Evolutionary conservation across 1,284 basidiomycete species (phyloP), one percentile per base, ranked within the genome.

Genomic region (Ceratobasidium sp.): DNA sequence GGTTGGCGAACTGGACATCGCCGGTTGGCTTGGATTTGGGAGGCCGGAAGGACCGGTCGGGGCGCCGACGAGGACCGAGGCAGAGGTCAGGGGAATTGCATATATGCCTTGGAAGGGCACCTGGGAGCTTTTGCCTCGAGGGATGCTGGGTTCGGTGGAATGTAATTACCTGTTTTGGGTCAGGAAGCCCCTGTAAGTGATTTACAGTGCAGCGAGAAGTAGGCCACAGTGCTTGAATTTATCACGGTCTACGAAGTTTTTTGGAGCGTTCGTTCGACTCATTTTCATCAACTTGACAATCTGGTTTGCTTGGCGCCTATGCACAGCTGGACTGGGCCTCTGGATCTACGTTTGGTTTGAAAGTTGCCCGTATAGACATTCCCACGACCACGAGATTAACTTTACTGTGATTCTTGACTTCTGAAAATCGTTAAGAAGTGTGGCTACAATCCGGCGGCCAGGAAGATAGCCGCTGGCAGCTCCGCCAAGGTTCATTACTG

Each of bases 81-180:
- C 93, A 1, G 93, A 96, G 80, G 85, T 92, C 9, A 86, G 92
- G 32, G 94, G 94, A 4, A 87, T 96, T 65, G 83, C 94, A 12
- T 97, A 94, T 80, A 82, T 93, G 69, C 95, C 95, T 3, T 85
- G 93, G 78, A 85, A 83, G 28, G 89, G 89, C 0, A 81, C 84
- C 57, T 97, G 95, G 95, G 80, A 82, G 73, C 82, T 97, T 23
- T 85, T 86, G 72, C 85, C 89, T 3, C 83, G 88, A 34, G 84
- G 80, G 21, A 82, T 82, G 71, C 87, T 86, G 82, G 88, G 86
- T 41, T 85, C 87, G 10, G 85, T 90, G 73, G 88, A 89, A 70
- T 91, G 89, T 78, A 94, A 92, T 78, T 94, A 94, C 79, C 75
- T 94, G 73, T 92, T 93, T 80, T 93, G 92, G 92, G 89, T 89